Conservation (phyloP, 257 asterid genomes). For the Gentiana dahurica region DNA sequence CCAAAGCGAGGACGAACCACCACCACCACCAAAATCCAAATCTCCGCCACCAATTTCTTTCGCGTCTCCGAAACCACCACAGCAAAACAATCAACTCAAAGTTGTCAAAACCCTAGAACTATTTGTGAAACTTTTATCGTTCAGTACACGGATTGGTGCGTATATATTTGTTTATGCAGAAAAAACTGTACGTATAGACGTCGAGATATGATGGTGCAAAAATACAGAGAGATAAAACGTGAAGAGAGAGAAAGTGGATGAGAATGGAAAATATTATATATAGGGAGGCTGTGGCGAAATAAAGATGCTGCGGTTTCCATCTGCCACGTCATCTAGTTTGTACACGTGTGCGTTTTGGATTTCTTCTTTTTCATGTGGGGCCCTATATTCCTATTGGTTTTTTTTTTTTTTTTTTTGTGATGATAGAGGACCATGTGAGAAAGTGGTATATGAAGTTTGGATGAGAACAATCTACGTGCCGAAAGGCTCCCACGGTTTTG, state of each 20-base stretch:
- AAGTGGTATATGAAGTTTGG: too few species aligned
- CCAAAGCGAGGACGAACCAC: conserved; percentile 47
- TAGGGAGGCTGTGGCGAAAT: too few species aligned
- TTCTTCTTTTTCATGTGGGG: too few species aligned
- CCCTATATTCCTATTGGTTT: too few species aligned
- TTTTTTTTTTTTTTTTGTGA: too few species aligned
- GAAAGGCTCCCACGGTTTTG: too few species aligned
- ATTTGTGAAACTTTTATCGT: conserved; percentile 7
- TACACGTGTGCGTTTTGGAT: too few species aligned
- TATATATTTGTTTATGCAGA: conserved; percentile 3
- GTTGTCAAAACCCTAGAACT: conserved; percentile 2
- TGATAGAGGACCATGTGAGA: too few species aligned
- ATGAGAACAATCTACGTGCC: too few species aligned
- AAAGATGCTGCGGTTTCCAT: too few species aligned
- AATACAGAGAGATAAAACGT: conserved; percentile 4
- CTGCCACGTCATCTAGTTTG: too few species aligned
- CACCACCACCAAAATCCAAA: conserved; percentile 18
- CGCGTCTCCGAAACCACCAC: conserved; percentile 7
- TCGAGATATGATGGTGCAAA: conserved; percentile 10
- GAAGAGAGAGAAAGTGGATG: conserved; percentile 33
- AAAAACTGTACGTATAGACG: conserved; percentile 5
- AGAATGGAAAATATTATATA: conserved; percentile 16
- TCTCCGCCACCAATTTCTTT: conserved; percentile 21
- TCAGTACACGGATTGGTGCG: not conserved
- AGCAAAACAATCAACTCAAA: conserved; percentile 21